These are phyloP conservation scores for Candida jianshihensis DNA, from an alignment of 805 yeast genomes.

Conservation along the genomic window DNA sequence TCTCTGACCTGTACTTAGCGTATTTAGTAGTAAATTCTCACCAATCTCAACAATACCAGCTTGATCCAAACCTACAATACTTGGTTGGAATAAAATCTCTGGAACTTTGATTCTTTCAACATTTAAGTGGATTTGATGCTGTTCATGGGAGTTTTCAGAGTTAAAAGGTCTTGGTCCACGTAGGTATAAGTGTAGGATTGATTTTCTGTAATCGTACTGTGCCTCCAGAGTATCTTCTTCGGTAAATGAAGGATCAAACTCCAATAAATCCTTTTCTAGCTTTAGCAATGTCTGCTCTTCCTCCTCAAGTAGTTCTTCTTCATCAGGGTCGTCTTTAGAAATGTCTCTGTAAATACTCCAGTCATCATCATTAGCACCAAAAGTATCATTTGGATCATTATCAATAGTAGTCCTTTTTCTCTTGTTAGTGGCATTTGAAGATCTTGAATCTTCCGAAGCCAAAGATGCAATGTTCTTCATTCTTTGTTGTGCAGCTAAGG, in stretches of 20 bases:
- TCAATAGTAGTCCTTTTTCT: constrained; percentile 65
- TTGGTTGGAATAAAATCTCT: constrained; percentile 87
- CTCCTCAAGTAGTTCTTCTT: constrained; percentile 75
- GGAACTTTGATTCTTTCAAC: constrained; percentile 90
- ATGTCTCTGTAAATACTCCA: constrained; percentile 90
- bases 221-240: constrained; percentile 79
- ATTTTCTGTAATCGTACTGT: constrained; percentile 78
- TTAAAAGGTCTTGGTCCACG: constrained; percentile 89
- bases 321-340: constrained; percentile 48
- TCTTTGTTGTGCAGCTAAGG: constrained; percentile 84
- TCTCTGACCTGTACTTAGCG: constrained; percentile 48
- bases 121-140: constrained; percentile 86
- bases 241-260: constrained; percentile 79
- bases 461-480: constrained; percentile 87
- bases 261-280: constrained; percentile 70
- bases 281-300: constrained; percentile 53
- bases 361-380: constrained; percentile 93
- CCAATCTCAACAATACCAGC: constrained; percentile 84
- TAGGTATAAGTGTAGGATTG: constrained; percentile 71
- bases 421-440: constrained; percentile 29
- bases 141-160: constrained; percentile 74
- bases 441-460: constrained; percentile 59
- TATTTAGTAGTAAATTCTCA: constrained; percentile 54
- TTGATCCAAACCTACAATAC: constrained; percentile 91
- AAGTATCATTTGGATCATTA: constrained; percentile 87